Conservation (phyloP, 225 moss, liverwort and hornwort species). For the Polytrichum formosum region DNA sequence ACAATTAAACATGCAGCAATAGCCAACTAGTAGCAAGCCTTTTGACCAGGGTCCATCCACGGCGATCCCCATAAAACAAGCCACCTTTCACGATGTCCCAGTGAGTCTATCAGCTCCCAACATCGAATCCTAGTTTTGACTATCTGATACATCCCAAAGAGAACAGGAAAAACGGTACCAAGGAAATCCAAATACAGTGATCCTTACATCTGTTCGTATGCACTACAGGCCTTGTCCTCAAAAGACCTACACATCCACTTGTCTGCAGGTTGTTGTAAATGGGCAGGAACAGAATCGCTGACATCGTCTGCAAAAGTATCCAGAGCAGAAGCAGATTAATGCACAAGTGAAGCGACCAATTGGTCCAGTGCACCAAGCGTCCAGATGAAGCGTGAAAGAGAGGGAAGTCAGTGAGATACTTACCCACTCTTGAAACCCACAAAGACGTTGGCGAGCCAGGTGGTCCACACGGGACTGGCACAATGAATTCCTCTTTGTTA, state of each 20-base stretch:
- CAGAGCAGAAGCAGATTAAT: constrained; percentile 21
- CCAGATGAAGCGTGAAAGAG: not conserved
- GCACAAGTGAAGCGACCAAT: not conserved
- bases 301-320: constrained; percentile 42
- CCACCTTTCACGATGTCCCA: too few species aligned
- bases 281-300: constrained; percentile 36
- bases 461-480: constrained; percentile 37
- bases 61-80: too few species aligned
- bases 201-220: constrained; percentile 37
- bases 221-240: constrained; percentile 29
- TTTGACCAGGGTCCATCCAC: too few species aligned
- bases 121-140: too few species aligned
- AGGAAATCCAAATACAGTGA: too few species aligned
- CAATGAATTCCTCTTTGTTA: constrained; percentile 29
- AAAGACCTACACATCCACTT: constrained; percentile 43
- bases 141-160: too few species aligned
- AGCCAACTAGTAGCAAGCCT: too few species aligned
- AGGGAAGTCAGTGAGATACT: constrained; percentile 1
- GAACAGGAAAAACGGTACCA: too few species aligned
- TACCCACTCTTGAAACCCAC: constrained; percentile 54
- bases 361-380: too few species aligned
- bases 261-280: constrained; percentile 23
- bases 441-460: constrained; percentile 28
- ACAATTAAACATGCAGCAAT: too few species aligned
- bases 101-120: too few species aligned